Conservation (phyloP, 1,139 yeast species). For the Eremothecium cymbalariae region DNA sequence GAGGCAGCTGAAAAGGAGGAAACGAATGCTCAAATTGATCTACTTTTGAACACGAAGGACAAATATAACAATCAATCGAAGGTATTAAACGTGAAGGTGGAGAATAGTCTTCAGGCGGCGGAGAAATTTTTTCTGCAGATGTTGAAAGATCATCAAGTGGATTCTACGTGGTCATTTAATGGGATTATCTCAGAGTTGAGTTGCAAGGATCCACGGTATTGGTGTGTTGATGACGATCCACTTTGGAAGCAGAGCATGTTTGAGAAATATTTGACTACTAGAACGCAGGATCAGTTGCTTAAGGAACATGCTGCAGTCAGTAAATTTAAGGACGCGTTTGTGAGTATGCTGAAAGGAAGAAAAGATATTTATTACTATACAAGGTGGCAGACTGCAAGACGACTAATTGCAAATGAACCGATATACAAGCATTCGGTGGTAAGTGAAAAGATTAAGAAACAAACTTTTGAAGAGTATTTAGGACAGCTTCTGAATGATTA, state of each 20-base stretch:
- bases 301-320: conserved; percentile 47
- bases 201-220: conserved; percentile 55
- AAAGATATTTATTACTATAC: conserved; percentile 47
- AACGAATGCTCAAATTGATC: conserved; percentile 1
- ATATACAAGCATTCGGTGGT: conserved; percentile 57
- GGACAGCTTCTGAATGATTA: conserved; percentile 36
- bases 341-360: conserved; percentile 38
- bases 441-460: conserved; percentile 47
- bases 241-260: conserved; percentile 51
- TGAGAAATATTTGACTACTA: conserved; percentile 53
- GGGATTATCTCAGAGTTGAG: conserved; percentile 51
- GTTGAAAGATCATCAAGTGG: conserved; percentile 49
- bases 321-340: conserved; percentile 48
- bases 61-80: conserved; percentile 15
- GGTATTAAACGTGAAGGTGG: conserved; percentile 13
- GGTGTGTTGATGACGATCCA: conserved; percentile 57
- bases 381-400: conserved; percentile 56
- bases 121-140: conserved; percentile 44
- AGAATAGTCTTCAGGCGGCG: conserved; percentile 33
- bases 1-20: conserved; percentile 9
- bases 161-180: conserved; percentile 70
- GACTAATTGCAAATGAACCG: conserved; percentile 52
- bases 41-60: conserved; percentile 5
- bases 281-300: conserved; percentile 47
- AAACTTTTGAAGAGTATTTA: conserved; percentile 46